phyloP scores from a whole-genome alignment of 768 basidiomycete genomes.

The Tricholoma flavovirens region DNA sequence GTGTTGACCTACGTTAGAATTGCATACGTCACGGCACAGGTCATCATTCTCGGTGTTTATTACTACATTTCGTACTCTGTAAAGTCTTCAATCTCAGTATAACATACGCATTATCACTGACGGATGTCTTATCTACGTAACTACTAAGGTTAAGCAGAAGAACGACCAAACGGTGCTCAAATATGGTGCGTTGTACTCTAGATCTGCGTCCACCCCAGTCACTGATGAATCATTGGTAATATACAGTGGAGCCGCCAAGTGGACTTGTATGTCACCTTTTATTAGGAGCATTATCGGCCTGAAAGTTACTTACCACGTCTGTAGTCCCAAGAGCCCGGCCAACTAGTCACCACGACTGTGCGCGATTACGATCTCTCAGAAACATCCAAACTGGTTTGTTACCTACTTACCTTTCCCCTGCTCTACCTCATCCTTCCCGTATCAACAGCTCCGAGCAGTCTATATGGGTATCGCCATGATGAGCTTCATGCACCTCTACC shows the following conservation, averaged over 20 bases:
- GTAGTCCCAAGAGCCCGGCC: slow-evolving; percentile 59
- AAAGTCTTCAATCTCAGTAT: slow-evolving; percentile 19
- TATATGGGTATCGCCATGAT: slow-evolving; percentile 83
- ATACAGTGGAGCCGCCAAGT: slow-evolving; percentile 65
- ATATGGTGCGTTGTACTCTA: slow-evolving; percentile 54
- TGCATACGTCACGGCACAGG: slow-evolving; percentile 72
- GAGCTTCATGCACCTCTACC: slow-evolving; percentile 88
- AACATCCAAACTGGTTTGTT: slow-evolving; percentile 69
- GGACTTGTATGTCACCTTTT: slow-evolving; percentile 58
- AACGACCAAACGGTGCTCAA: slow-evolving; percentile 96
- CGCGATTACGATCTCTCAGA: slow-evolving; percentile 92
- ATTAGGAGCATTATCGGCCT: background rate
- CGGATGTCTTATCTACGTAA: background rate
- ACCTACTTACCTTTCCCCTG: background rate
- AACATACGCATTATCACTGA: background rate
- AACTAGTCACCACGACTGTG: slow-evolving; percentile 85
- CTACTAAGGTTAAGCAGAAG: slow-evolving; percentile 88
- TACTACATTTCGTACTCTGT: slow-evolving; percentile 75
- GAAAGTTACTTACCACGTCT: slow-evolving; percentile 4
- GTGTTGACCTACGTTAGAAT: slow-evolving; percentile 77
- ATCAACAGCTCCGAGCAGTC: slow-evolving; percentile 50
- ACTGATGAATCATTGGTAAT: slow-evolving; percentile 6
- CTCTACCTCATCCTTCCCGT: background rate
- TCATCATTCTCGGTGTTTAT: slow-evolving; percentile 65
- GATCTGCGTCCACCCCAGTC: background rate